These are phyloP conservation scores for Dionaea muscipula DNA, from an alignment of 179 eudicot genomes.

Conservation along the genomic window DNA sequence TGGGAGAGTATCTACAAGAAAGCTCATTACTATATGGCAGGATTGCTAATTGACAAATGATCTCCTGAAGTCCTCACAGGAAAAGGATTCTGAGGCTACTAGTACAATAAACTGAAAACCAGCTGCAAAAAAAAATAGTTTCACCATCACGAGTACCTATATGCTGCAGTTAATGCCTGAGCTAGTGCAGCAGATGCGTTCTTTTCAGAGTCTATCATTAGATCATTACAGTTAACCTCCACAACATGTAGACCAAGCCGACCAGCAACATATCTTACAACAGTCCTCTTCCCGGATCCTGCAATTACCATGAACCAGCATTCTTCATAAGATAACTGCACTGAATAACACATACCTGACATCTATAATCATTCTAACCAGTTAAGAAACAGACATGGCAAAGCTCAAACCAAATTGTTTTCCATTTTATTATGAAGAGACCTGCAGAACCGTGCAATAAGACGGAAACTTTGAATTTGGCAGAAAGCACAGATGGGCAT, in stretches of 20 bases:
- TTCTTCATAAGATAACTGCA: not conserved
- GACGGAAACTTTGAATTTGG: conserved; percentile 66
- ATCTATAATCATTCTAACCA: not conserved
- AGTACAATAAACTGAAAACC: not conserved
- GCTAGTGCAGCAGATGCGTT: conserved; percentile 52
- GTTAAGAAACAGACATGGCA: not conserved
- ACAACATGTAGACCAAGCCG: conserved; percentile 82
- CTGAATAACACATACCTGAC: not conserved
- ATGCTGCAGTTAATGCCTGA: conserved; percentile 67
- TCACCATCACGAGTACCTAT: conserved; percentile 34
- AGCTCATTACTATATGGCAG: conserved; percentile 1
- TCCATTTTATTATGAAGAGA: conserved; percentile 19
- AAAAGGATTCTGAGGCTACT: not conserved
- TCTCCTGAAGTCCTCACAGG: too few relatives aligned
- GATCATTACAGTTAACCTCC: conserved; percentile 66
- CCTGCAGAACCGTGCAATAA: conserved; percentile 70
- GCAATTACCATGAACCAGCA: conserved; percentile 24
- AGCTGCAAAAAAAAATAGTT: not conserved
- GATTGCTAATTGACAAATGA: too few relatives aligned
- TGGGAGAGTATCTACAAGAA: conserved; percentile 63
- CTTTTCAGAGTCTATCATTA: conserved; percentile 62
- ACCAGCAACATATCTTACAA: conserved; percentile 64
- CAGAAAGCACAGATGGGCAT: conserved; percentile 70
- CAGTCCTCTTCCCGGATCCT: conserved; percentile 93
- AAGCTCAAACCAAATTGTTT: conserved; percentile 1